Evolutionary conservation across 2,329 filamentous ascomycete genomes (phyloP).

Genomic region (Didymella glomerata): DNA sequence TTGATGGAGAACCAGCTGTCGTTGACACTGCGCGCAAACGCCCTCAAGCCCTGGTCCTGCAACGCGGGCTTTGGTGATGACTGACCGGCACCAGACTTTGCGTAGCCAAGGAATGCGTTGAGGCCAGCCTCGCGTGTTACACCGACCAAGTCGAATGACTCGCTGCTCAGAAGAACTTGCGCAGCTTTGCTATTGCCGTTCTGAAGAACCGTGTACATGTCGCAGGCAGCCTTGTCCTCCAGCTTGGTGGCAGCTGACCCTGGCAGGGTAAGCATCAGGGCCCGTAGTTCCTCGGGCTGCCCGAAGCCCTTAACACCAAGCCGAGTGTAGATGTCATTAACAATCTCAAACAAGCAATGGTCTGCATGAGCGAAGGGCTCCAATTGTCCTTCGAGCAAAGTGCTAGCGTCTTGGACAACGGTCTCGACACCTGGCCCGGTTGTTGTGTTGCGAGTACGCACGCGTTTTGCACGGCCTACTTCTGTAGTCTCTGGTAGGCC

Average conservation of each 20-base stretch:
- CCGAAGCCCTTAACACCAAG: conserved; percentile 59
- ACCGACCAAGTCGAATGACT: conserved; percentile 60
- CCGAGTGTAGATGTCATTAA: conserved; percentile 61
- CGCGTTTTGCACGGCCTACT: conserved; percentile 66
- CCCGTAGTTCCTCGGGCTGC: conserved; percentile 51
- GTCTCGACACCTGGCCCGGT: conserved; percentile 58
- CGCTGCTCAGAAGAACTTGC: conserved; percentile 58
- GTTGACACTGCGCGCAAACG: conserved; percentile 59
- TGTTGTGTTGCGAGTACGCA: conserved; percentile 66
- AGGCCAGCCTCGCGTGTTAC: conserved; percentile 61
- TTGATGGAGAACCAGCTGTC: conserved; percentile 57
- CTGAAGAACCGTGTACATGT: conserved; percentile 53
- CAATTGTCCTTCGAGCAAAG: conserved; percentile 64
- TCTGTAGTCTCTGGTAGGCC: conserved; percentile 66
- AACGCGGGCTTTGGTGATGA: conserved; percentile 52
- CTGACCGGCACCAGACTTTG: conserved; percentile 57
- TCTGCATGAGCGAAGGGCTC: conserved; percentile 64
- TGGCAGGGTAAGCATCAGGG: conserved; percentile 34
- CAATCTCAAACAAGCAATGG: conserved; percentile 64
- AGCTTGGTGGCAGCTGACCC: conserved; percentile 24
- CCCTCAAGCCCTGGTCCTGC: conserved; percentile 48
- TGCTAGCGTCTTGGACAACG: conserved; percentile 60
- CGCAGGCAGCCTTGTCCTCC: conserved; percentile 50
- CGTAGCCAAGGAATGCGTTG: conserved; percentile 65
- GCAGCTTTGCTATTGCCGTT: conserved; percentile 53